Evolutionary conservation across 2,329 filamentous ascomycete species (phyloP).

Genomic region (Leptographium flavum): DNA sequence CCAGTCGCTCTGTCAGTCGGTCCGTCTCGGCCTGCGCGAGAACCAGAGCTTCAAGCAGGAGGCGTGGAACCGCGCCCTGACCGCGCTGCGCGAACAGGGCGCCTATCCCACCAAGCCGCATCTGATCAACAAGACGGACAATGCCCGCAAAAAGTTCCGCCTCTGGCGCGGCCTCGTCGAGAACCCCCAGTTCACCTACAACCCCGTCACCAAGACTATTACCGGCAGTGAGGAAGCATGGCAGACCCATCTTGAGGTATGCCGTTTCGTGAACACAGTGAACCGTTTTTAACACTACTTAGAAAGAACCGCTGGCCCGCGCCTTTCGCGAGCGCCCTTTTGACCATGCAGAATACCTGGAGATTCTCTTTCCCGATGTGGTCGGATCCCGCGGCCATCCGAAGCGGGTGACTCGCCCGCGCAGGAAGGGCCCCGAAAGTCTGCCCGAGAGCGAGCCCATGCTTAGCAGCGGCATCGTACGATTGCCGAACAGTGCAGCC

Average conservation of each 20-base stretch:
- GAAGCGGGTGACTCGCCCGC: conserved; percentile 42
- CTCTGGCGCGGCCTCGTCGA: conserved; percentile 44
- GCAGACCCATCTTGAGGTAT: conserved; percentile 43
- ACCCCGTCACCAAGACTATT: conserved; percentile 33
- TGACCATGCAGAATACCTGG: conserved; percentile 46
- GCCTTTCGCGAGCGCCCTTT: conserved; percentile 42
- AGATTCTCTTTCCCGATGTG: conserved; percentile 45
- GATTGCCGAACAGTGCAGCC: conserved; percentile 21
- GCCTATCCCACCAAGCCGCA: conserved; percentile 46
- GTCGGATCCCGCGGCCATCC: conserved; percentile 44
- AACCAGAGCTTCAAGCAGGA: conserved; percentile 44
- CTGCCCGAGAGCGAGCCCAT: conserved; percentile 27
- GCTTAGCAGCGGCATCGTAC: conserved; percentile 31
- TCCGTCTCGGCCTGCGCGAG: conserved; percentile 35
- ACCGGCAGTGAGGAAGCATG: conserved; percentile 43
- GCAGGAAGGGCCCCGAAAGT: conserved; percentile 33
- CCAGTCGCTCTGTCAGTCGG: conserved; percentile 43
- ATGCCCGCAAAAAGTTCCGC: conserved; percentile 48
- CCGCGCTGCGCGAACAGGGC: conserved; percentile 38
- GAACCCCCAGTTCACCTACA: conserved; percentile 42
- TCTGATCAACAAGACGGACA: conserved; percentile 50
- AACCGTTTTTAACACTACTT: too few species aligned
- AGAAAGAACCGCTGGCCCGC: conserved; percentile 45
- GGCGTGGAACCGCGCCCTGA: conserved; percentile 43
- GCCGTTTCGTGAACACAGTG: too few species aligned